phyloP scores from a whole-genome alignment of 2,329 filamentous ascomycete genomes.

The Didymella sp. region DNA sequence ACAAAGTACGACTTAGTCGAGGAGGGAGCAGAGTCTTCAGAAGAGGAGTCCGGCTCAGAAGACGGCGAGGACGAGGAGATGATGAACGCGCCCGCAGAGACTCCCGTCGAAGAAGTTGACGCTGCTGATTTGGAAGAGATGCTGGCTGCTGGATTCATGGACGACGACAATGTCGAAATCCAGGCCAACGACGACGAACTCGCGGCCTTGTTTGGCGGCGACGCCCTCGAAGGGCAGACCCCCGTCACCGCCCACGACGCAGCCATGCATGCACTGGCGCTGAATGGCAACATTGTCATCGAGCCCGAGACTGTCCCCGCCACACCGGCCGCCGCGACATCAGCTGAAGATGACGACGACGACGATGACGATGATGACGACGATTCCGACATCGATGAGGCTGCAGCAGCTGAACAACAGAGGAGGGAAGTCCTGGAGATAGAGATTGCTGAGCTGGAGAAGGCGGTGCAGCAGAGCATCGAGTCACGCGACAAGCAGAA shows the following conservation, averaged over 20 bases:
- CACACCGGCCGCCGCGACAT: slow-evolving; percentile 44
- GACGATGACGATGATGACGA: slow-evolving; percentile 55
- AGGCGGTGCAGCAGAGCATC: slow-evolving; percentile 55
- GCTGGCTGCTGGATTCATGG: slow-evolving; percentile 47
- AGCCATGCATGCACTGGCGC: slow-evolving; percentile 47
- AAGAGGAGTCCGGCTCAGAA: slow-evolving; percentile 45
- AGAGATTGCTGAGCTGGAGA: slow-evolving; percentile 63
- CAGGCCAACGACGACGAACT: slow-evolving; percentile 40
- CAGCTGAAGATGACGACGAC: slow-evolving; percentile 52
- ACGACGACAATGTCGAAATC: slow-evolving; percentile 42
- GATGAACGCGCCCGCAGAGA: slow-evolving; percentile 52
- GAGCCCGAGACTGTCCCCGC: slow-evolving; percentile 43
- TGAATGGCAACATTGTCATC: slow-evolving; percentile 35
- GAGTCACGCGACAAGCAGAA: slow-evolving; percentile 53
- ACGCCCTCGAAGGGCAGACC: slow-evolving; percentile 40
- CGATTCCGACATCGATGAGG: slow-evolving; percentile 58
- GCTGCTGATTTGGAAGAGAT: slow-evolving; percentile 46
- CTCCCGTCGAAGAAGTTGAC: slow-evolving; percentile 51
- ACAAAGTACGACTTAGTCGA: slow-evolving; percentile 64
- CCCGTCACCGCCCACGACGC: slow-evolving; percentile 48
- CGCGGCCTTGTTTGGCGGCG: slow-evolving; percentile 40
- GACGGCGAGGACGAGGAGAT: slow-evolving; percentile 52
- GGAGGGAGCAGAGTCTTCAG: slow-evolving; percentile 54
- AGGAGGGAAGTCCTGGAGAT: slow-evolving; percentile 55
- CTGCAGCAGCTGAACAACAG: slow-evolving; percentile 56